phyloP scores from a whole-genome alignment of 2,329 filamentous ascomycete genomes.

The Bisporella sp. region DNA sequence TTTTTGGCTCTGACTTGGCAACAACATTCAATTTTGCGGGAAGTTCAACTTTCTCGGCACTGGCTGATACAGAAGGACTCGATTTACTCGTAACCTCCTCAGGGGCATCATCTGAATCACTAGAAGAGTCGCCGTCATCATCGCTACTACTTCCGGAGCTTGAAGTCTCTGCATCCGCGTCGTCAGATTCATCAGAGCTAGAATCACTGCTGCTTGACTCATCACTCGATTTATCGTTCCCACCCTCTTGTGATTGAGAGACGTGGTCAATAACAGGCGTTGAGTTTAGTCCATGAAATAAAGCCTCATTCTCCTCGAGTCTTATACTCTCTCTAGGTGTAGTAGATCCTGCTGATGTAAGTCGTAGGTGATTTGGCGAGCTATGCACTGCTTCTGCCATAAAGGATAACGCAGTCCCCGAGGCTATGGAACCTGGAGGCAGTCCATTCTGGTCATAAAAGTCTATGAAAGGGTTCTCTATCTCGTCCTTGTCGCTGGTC shows the following conservation, averaged over 20 bases:
- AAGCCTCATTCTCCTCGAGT: conserved; percentile 11
- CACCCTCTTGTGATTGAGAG: conserved; percentile 14
- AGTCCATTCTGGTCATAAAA: conserved; percentile 26
- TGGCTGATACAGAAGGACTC: background rate
- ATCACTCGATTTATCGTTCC: conserved; percentile 7
- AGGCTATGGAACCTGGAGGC: conserved; percentile 23
- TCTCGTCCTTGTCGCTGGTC: conserved; percentile 21
- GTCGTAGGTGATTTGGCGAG: conserved; percentile 7
- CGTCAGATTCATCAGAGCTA: conserved; percentile 6
- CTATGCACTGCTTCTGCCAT: conserved; percentile 20
- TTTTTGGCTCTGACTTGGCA: background rate
- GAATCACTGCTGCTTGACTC: conserved; percentile 4
- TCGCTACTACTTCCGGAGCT: conserved; percentile 13
- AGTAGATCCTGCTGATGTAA: conserved; percentile 11
- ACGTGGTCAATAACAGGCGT: conserved; percentile 24
- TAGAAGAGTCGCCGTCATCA: conserved; percentile 19
- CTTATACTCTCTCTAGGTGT: conserved; percentile 21
- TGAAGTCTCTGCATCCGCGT: conserved; percentile 2
- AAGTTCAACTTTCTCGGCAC: background rate
- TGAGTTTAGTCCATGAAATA: conserved; percentile 15
- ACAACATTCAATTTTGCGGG: background rate
- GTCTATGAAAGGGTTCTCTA: conserved; percentile 24
- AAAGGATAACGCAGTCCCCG: conserved; percentile 21
- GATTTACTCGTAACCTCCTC: conserved; percentile 33
- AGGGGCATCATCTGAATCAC: conserved; percentile 32